Conservation (phyloP, 73 alveolate genomes). For the Breviolum minutum region DNA sequence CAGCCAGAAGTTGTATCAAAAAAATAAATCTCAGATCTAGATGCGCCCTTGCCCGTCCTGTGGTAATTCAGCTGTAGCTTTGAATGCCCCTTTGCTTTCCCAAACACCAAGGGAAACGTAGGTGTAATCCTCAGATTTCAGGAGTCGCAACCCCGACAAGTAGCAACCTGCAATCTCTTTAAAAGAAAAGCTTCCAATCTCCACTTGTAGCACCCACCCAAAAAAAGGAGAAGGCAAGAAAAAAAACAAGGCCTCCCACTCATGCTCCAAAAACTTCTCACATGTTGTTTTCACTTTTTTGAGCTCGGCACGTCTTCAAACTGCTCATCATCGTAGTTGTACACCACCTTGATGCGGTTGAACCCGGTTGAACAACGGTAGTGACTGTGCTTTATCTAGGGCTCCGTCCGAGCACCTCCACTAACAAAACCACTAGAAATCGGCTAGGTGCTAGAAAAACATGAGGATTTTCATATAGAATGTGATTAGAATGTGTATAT, state of each 20-base stretch:
- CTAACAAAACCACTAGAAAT: no score
- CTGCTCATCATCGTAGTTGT: slow-evolving; percentile 72
- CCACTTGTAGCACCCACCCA: no score
- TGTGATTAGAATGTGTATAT: no score
- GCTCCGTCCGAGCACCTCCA: no score
- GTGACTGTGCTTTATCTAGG: no score
- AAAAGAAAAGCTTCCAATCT: no score
- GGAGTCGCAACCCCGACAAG: not conserved
- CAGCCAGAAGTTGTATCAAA: not conserved
- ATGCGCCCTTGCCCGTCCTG: not conserved
- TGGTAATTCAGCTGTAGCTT: not conserved
- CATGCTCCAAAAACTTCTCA: not conserved
- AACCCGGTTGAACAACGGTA: no score
- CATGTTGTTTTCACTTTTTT: no score
- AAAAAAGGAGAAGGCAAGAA: no score
- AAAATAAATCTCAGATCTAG: not conserved
- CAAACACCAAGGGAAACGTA: slow-evolving; percentile 60
- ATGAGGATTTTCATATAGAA: no score
- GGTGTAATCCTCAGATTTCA: slow-evolving; percentile 46
- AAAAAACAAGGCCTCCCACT: not conserved
- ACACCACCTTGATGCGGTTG: slow-evolving; percentile 30
- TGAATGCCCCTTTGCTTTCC: slow-evolving; percentile 15
- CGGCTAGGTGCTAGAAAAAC: no score
- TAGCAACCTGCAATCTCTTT: not conserved
- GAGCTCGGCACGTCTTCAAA: slow-evolving; percentile 24